Conservation (phyloP, 169 alveolate genomes). For the Plasmodium vinckei region DNA sequence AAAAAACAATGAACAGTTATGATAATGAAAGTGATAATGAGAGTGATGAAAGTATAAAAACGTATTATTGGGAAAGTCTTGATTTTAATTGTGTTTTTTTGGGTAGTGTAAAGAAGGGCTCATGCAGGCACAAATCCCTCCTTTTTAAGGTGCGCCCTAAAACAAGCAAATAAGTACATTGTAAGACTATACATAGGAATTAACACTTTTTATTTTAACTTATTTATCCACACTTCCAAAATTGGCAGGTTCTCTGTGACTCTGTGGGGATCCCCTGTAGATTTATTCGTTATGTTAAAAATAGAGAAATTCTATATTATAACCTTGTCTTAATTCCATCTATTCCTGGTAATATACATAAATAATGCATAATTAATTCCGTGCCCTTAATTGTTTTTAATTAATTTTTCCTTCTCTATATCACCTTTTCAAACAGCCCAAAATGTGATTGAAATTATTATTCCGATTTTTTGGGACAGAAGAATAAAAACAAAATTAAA, state of each 20-base stretch:
- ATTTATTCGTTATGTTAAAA: constrained; percentile 30
- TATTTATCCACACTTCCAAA: too few relatives aligned
- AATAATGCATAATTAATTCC: background rate
- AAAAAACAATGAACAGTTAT: background rate
- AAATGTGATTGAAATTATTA: constrained; percentile 26
- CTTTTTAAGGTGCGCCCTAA: constrained; percentile 22
- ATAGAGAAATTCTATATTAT: constrained; percentile 12
- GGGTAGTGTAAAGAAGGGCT: constrained; percentile 65
- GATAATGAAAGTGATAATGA: background rate
- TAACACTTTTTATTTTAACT: background rate
- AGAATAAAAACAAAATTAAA: constrained; percentile 15
- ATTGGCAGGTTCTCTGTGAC: constrained; percentile 36
- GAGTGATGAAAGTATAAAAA: constrained; percentile 61
- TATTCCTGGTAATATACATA: constrained; percentile 20
- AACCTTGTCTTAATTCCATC: constrained; percentile 63
- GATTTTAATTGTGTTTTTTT: constrained; percentile 54
- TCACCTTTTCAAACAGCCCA: constrained; percentile 7
- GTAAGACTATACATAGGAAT: background rate
- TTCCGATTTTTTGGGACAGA: constrained; percentile 59
- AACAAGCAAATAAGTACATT: background rate
- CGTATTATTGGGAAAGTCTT: constrained; percentile 35
- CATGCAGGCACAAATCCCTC: constrained; percentile 48
- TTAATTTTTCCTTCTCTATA: background rate
- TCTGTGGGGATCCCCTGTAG: constrained; percentile 60
- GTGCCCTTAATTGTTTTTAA: background rate